Evolutionary conservation across 1,139 yeast genomes (phyloP).

Genomic region (Nadsonia commutata): DNA sequence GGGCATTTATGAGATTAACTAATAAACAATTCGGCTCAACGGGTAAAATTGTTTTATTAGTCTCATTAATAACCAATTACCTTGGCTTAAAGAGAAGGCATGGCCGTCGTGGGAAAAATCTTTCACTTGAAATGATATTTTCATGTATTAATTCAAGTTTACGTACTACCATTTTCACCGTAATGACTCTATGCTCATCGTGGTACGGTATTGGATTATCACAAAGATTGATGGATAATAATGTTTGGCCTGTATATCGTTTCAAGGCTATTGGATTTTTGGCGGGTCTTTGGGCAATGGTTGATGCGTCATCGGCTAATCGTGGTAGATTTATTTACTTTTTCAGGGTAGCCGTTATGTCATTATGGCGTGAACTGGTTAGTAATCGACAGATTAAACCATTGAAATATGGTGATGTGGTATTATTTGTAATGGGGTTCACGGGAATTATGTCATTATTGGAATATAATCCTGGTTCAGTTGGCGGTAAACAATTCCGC

Average conservation of each 20-base stretch:
- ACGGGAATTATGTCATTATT: slow-evolving; percentile 22
- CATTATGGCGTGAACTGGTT: slow-evolving; percentile 23
- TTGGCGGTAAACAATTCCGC: slow-evolving; percentile 21
- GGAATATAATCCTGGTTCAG: slow-evolving; percentile 21
- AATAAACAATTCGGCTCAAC: slow-evolving; percentile 16
- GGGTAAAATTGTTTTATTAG: slow-evolving; percentile 19
- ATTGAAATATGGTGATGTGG: slow-evolving; percentile 20
- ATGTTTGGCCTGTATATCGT: slow-evolving; percentile 20
- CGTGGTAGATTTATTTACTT: slow-evolving; percentile 24
- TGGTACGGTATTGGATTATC: slow-evolving; percentile 28
- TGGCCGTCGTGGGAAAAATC: slow-evolving; percentile 2
- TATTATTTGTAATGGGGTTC: slow-evolving; percentile 21
- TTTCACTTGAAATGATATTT: slow-evolving; percentile 7
- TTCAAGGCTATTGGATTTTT: slow-evolving; percentile 25
- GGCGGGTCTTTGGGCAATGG: slow-evolving; percentile 28
- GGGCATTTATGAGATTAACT: slow-evolving; percentile 17
- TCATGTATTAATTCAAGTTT: slow-evolving; percentile 16
- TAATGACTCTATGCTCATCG: slow-evolving; percentile 25
- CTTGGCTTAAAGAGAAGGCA: too few species aligned
- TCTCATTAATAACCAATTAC: slow-evolving; percentile 17
- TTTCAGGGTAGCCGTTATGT: slow-evolving; percentile 23
- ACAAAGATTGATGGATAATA: slow-evolving; percentile 20
- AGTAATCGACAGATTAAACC: slow-evolving; percentile 16
- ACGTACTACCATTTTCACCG: slow-evolving; percentile 22
- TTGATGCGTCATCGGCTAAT: slow-evolving; percentile 19